These are phyloP conservation scores for Aspergillus sergii DNA, from an alignment of 2,329 filamentous ascomycete species.

Conservation along the genomic window DNA sequence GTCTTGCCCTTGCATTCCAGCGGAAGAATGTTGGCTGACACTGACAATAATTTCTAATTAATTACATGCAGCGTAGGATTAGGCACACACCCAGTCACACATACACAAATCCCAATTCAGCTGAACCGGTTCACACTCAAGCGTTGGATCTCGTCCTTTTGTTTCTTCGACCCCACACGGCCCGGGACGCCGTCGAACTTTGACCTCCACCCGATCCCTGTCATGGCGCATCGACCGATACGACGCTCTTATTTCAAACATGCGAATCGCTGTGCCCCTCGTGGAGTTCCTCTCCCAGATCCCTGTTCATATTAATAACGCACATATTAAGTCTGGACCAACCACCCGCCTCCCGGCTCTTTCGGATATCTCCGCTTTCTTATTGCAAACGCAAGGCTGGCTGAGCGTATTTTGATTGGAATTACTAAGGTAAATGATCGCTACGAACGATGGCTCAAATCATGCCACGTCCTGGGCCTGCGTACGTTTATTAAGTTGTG, in stretches of 20 bases:
- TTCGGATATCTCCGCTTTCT: not conserved
- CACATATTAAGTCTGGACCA: not conserved
- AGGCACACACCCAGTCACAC: not conserved
- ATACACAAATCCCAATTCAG: not conserved
- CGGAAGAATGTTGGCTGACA: not conserved
- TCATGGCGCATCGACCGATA: not conserved
- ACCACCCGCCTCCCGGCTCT: not conserved
- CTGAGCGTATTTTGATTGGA: not conserved
- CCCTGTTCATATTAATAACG: not conserved
- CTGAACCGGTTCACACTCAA: not conserved
- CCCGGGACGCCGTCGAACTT: conserved; percentile 2
- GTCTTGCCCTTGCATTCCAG: not conserved
- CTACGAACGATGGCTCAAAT: not conserved
- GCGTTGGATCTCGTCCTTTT: not conserved
- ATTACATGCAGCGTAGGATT: not conserved
- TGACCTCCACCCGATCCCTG: not conserved
- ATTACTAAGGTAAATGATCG: not conserved
- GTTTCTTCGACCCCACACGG: not conserved
- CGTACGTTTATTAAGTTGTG: not conserved
- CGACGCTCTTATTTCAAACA: not conserved
- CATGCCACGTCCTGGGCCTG: not conserved
- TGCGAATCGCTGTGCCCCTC: not conserved
- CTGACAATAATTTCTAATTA: not conserved
- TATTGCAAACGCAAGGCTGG: not conserved
- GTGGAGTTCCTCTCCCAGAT: not conserved